Conservation (phyloP, 805 yeast species). For the Candida caryicola region DNA sequence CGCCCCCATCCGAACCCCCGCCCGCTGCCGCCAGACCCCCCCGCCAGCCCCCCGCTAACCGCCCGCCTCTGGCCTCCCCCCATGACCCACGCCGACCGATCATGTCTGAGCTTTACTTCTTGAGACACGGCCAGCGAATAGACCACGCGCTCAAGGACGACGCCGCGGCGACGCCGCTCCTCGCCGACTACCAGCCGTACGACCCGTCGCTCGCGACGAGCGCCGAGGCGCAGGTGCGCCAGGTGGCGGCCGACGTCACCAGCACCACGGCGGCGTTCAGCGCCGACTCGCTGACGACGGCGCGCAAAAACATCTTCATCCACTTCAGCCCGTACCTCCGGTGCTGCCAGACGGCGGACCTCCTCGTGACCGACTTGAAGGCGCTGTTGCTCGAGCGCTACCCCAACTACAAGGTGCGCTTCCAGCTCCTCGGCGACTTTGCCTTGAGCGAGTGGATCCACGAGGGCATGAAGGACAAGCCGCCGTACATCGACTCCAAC, state of each 20-base stretch:
- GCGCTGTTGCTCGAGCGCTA: slow-evolving; percentile 17
- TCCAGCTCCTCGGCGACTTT: slow-evolving; percentile 43
- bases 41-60: no score
- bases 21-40: no score
- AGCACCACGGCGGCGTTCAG: slow-evolving; percentile 20
- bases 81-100: no score
- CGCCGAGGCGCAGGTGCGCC: slow-evolving; percentile 27
- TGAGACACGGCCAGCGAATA: slow-evolving; percentile 43
- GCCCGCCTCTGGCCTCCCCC: no score
- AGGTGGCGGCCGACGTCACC: slow-evolving; percentile 29
- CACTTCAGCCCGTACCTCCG: slow-evolving; percentile 44
- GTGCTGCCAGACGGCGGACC: slow-evolving; percentile 44
- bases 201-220: slow-evolving; percentile 37
- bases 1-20: no score
- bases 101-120: slow-evolving; percentile 38
- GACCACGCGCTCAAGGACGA: slow-evolving; percentile 33
- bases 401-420: slow-evolving; percentile 32
- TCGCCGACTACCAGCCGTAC: slow-evolving; percentile 26
- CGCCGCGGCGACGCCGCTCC: slow-evolving; percentile 24
- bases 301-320: slow-evolving; percentile 32
- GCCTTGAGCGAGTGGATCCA: slow-evolving; percentile 47
- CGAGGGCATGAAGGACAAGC: slow-evolving; percentile 40
- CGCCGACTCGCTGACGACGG: slow-evolving; percentile 3
- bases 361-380: slow-evolving; percentile 30
- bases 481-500: slow-evolving; percentile 41